phyloP scores from a whole-genome alignment of 306 rosid genomes.

The Cicer yamashitae region DNA sequence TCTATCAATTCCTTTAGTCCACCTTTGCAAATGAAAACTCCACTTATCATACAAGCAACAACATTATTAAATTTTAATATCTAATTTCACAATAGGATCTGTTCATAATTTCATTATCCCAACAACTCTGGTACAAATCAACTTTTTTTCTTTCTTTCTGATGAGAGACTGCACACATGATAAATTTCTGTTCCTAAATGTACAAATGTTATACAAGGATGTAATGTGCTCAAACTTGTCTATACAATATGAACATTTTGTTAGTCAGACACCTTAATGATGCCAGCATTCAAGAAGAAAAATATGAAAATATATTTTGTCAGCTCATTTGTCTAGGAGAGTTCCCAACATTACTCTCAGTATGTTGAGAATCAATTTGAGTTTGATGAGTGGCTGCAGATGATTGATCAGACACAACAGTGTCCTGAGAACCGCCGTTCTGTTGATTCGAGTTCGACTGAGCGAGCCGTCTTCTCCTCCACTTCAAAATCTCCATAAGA shows the following conservation, averaged over 20 bases:
- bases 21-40: no score
- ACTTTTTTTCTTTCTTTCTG: neutral
- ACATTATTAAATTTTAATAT: no score
- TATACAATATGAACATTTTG: conserved; percentile 35
- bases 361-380: conserved; percentile 46
- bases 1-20: no score
- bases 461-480: conserved; percentile 51
- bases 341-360: conserved; percentile 42
- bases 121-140: conserved; percentile 1
- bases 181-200: conserved; percentile 1
- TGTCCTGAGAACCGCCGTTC: conserved; percentile 37
- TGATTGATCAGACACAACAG: conserved; percentile 41
- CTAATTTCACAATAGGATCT: no score
- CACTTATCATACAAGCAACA: no score
- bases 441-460: conserved; percentile 52
- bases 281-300: neutral
- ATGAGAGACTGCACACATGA: neutral
- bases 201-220: conserved; percentile 35
- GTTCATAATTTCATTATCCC: no score
- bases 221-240: conserved; percentile 35
- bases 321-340: conserved; percentile 42
- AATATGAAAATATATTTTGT: conserved; percentile 17
- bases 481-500: conserved; percentile 52
- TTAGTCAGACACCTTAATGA: conserved; percentile 29
- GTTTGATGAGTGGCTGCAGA: conserved; percentile 43